These are phyloP conservation scores for Podila verticillata DNA, from an alignment of 192 early-diverging fungal genomes.

Conservation along the genomic window DNA sequence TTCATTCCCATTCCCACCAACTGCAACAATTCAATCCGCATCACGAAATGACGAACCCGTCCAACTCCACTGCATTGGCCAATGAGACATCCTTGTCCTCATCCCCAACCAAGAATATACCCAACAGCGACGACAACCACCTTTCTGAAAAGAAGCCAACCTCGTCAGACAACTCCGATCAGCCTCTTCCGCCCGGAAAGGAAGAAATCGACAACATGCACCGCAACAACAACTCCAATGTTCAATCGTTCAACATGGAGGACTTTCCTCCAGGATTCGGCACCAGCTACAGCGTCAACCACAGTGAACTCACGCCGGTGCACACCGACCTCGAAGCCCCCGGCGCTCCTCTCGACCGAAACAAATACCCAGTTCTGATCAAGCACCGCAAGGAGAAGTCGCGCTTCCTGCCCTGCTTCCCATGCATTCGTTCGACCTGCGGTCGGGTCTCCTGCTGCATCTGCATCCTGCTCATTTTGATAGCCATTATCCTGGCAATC, in stretches of 20 bases:
- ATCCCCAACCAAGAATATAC: too few species aligned
- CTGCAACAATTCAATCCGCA: not conserved
- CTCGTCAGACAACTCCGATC: not conserved
- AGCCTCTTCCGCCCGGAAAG: not conserved
- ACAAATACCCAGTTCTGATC: not conserved
- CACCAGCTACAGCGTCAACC: not conserved
- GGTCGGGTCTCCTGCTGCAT: slow-evolving; percentile 20
- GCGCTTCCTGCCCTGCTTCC: slow-evolving; percentile 21
- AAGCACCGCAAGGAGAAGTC: slow-evolving; percentile 5
- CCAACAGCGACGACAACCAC: not conserved
- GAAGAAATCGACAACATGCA: not conserved
- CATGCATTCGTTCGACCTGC: slow-evolving; percentile 34
- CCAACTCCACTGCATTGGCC: not conserved
- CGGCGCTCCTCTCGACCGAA: not conserved
- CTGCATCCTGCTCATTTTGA: slow-evolving; percentile 16
- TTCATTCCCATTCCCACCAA: slow-evolving; percentile 1
- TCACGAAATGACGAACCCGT: not conserved
- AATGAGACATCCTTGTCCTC: too few species aligned
- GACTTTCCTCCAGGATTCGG: not conserved
- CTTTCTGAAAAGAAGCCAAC: not conserved
- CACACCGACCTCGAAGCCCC: not conserved
- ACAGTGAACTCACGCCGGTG: not conserved
- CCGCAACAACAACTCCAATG: not conserved
- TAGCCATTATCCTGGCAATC: slow-evolving; percentile 26
- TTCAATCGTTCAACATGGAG: not conserved